These are phyloP conservation scores for Macrotyloma uniflorum DNA, from an alignment of 306 rosid genomes.

Conservation along the genomic window DNA sequence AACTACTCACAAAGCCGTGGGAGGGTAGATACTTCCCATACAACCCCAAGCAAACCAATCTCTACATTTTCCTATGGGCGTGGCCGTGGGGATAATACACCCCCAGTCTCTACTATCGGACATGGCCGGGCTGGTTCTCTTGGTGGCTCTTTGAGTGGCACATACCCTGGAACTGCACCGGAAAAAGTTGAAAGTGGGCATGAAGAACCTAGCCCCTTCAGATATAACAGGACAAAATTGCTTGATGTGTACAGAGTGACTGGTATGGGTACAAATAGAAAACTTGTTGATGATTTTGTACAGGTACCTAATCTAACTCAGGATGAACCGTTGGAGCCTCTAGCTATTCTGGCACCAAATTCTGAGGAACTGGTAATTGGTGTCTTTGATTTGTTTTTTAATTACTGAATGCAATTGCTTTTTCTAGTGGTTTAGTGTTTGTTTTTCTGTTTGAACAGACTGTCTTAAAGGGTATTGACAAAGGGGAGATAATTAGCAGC, in stretches of 20 bases:
- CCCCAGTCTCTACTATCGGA: conserved; percentile 63
- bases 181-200: conserved; percentile 65
- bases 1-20: conserved; percentile 70
- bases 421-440: conserved; percentile 40
- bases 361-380: conserved; percentile 82
- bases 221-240: conserved; percentile 72
- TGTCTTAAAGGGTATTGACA: conserved; percentile 85
- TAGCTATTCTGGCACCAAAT: conserved; percentile 65
- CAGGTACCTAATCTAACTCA: conserved; percentile 68
- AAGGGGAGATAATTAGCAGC: conserved; percentile 84
- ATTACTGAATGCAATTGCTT: not conserved
- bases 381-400: conserved; percentile 31
- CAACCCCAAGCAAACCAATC: conserved; percentile 63
- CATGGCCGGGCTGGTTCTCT: conserved; percentile 67
- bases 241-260: conserved; percentile 78
- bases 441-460: conserved; percentile 53
- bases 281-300: conserved; percentile 65
- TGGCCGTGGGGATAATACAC: conserved; percentile 74
- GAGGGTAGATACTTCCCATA: conserved; percentile 67
- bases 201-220: conserved; percentile 61
- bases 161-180: conserved; percentile 44
- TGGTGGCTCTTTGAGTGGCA: conserved; percentile 53
- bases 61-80: conserved; percentile 66
- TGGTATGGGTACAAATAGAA: conserved; percentile 49
- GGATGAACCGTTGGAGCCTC: conserved; percentile 80